Conservation (phyloP, 768 basidiomycete species). For the Inosperma sp. region DNA sequence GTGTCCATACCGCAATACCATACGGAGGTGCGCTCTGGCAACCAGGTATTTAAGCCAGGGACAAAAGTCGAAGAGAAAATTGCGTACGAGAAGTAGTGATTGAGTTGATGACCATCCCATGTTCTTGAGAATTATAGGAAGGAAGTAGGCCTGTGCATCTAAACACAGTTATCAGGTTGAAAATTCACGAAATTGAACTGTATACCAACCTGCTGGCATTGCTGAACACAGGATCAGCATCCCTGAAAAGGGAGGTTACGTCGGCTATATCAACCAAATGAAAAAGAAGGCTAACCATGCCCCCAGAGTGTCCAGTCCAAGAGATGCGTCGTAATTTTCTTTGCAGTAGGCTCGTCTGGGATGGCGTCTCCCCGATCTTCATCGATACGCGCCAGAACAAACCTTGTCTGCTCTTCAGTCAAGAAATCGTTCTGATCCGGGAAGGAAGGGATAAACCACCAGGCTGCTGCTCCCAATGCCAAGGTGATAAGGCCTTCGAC, state of each 20-base stretch:
- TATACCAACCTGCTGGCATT: slow-evolving; percentile 38
- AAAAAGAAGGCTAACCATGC: background rate
- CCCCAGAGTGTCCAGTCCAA: slow-evolving; percentile 35
- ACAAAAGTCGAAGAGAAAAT: background rate
- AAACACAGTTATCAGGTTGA: slow-evolving; percentile 1
- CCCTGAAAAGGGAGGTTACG: slow-evolving; percentile 30
- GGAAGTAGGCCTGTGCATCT: slow-evolving; percentile 44
- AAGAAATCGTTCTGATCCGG: slow-evolving; percentile 35
- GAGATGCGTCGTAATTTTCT: slow-evolving; percentile 33
- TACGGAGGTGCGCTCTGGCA: slow-evolving; percentile 44
- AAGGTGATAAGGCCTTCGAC: slow-evolving; percentile 32
- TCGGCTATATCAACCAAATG: background rate
- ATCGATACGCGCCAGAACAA: slow-evolving; percentile 32
- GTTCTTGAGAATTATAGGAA: slow-evolving; percentile 42
- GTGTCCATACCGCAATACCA: slow-evolving; percentile 37
- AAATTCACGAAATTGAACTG: background rate
- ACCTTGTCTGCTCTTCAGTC: slow-evolving; percentile 31
- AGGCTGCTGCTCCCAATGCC: slow-evolving; percentile 26
- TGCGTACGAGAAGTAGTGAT: slow-evolving; percentile 35
- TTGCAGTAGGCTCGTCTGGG: slow-evolving; percentile 28
- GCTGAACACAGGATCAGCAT: slow-evolving; percentile 42
- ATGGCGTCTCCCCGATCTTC: slow-evolving; percentile 36
- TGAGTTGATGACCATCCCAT: slow-evolving; percentile 38
- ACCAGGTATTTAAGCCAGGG: background rate
- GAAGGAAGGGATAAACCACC: slow-evolving; percentile 33